Conservation (phyloP, 2,329 filamentous ascomycete species). For the Pestalotiopsis sp. region DNA sequence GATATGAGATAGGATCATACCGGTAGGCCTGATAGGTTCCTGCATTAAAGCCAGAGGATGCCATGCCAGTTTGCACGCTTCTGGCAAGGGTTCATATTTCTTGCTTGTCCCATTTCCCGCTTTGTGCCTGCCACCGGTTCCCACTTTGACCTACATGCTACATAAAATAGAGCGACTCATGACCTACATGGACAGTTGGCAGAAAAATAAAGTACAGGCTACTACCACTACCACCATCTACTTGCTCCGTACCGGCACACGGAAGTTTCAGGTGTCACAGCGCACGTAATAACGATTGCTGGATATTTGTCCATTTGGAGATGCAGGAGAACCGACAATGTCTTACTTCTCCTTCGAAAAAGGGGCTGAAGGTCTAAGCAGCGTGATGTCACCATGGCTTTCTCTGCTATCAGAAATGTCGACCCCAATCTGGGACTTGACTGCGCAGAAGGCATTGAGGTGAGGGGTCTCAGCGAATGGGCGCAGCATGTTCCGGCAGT, state of each 20-base stretch:
- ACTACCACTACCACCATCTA: neutral
- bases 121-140: neutral
- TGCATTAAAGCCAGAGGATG: neutral
- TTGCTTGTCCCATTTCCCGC: neutral
- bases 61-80: neutral
- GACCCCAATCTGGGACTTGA: neutral
- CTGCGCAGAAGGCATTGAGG: neutral
- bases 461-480: neutral
- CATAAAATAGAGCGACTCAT: neutral
- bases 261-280: conserved; percentile 3
- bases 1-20: too few relatives aligned
- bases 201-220: neutral
- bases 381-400: neutral
- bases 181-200: neutral
- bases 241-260: neutral
- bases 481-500: neutral
- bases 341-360: neutral
- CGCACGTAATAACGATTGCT: neutral
- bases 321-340: neutral
- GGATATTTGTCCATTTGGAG: neutral
- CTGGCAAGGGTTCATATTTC: neutral
- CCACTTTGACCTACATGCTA: neutral
- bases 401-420: neutral
- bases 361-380: neutral
- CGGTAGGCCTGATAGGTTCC: neutral